Base-by-base conservation (phyloP, 129 eudicot species). In the Dittrichia graveolens region DNA sequence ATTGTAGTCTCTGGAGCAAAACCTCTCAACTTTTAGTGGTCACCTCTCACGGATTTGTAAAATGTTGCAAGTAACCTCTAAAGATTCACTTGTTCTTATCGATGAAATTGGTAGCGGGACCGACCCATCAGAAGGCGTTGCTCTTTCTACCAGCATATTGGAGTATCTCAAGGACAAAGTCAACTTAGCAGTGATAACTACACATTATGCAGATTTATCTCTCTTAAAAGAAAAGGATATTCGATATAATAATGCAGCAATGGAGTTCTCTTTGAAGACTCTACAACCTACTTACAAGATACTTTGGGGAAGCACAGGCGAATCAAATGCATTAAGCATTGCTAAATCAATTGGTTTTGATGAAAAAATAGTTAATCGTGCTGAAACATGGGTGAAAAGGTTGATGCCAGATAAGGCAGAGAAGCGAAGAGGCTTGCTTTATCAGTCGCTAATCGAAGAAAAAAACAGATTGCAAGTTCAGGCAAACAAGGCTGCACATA, bases 41-140 rank as follows among this genome's bases (percentile, higher is more conserved):
- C 98, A 93, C 86, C 85, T 93, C n/a, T 79, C 94, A 39, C 83
- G 87, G 52, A 73, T 93, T 57, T 53, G 92, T 76, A 85, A 87
- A 47, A 89, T 93, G 80, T 75, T 93, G 79, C 86, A 87, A 81
- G 96, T 87, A 71, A 86, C 92, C 71, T 82, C 96, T 11, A 78
- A 75, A 81, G 75, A 88, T 71, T 89, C 98, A 74, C 98, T 93
- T 38, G 76, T 93, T 79, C 95, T 90, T 69, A 78, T 93, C 39
- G 98, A 93, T 84, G 98, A 93, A 81, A 90, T 93, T 66, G 98
- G 98, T 57, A 85, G 98, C 79, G 98, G 98, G 68, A 93, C 98
- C 12, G 98, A 93, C 74, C 98, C 98, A 57, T 89, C 96, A 49
- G 98, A 93, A 87, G 98, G 98, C 24, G 92, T 90, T 59, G 96